A percentile compares a stretch with the other conserved stretches of the same genome.
Conservation (phyloP, 2,329 filamentous ascomycete genomes). For the Chaetothyriales sp. region DNA sequence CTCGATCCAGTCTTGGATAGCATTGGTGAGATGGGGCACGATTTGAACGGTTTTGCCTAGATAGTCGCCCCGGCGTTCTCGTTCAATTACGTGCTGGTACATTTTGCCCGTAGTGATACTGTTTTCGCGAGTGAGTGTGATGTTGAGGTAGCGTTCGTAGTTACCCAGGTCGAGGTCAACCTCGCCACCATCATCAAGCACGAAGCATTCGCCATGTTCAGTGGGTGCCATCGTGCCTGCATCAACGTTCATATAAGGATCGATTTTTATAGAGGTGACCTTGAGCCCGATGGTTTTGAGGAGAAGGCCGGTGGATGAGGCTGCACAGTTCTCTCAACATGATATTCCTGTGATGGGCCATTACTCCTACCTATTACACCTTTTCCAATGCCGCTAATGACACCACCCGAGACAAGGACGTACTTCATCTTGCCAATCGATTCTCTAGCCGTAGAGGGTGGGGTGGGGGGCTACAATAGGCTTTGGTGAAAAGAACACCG, state of each 20-base stretch:
- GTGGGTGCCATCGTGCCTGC: constrained; percentile 59
- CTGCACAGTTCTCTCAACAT: constrained; percentile 28
- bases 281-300: constrained; percentile 70
- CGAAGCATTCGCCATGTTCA: constrained; percentile 78
- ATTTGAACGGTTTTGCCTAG: constrained; percentile 81
- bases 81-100: constrained; percentile 75
- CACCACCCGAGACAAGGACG: constrained; percentile 62
- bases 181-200: constrained; percentile 70
- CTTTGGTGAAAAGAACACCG: not conserved
- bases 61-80: constrained; percentile 60
- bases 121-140: constrained; percentile 70
- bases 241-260: constrained; percentile 64
- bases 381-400: constrained; percentile 41
- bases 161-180: constrained; percentile 63
- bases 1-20: constrained; percentile 85
- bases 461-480: not conserved
- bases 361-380: constrained; percentile 50
- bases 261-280: constrained; percentile 56
- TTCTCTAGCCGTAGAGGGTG: not conserved
- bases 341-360: constrained; percentile 17
- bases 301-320: constrained; percentile 58
- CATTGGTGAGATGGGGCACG: constrained; percentile 82
- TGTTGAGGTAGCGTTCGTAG: constrained; percentile 69
- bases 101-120: constrained; percentile 98
- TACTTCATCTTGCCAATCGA: constrained; percentile 50